Evolutionary conservation across 225 moss, liverwort and hornwort species (phyloP), one percentile per base, ranked within the genome.

Genomic region (Physcomitrellopsis africana): DNA sequence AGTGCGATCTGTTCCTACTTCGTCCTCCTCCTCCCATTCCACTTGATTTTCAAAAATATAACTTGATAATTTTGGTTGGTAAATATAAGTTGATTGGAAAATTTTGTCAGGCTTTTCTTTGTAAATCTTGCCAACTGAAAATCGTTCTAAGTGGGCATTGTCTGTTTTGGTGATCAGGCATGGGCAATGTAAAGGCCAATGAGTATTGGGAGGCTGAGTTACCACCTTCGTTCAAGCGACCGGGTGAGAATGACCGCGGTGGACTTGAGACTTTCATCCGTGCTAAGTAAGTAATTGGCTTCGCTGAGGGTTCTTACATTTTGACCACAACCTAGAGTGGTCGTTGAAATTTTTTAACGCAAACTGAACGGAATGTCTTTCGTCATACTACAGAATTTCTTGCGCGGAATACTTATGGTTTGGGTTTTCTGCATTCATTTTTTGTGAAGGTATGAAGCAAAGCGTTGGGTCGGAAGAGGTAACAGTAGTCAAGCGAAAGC

Each of bases 231-330:
- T 99, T 89, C 73, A 95, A 84, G 76, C 93, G 95, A 20, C 99
- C 99, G 3, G 78, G 85, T 72, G 95, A 99, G 84, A 92, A 81
- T 80, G 95, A 99, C 75, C 93, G 93, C 49, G 16, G 76, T 69
- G 99, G 93, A 43, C 92, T 99, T 46, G 99, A 99, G 82, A 65
- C 87, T 65, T 99, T 95, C 74, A 99, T 99, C 76, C 99, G 95
- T 60, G 65, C 94, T 19, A 99, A 99, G 93, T 93, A 83, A 84
- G 93, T 67, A 11, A 17, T 45, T 65, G 23, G 43, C 48, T 72
- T 42, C 47, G 9, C 42, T 18, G 47, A 75, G 67, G 18, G 19
- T 71, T 51, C 57, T 22, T 60, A 27, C 24, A 49, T 19, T 60
- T 64, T 20, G 24, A 17, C 12, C 14, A 1, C 29, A 45, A 51